These are phyloP conservation scores for Chloranthus sessilifolius DNA, from an alignment of 164 flowering plant species.

Conservation along the genomic window DNA sequence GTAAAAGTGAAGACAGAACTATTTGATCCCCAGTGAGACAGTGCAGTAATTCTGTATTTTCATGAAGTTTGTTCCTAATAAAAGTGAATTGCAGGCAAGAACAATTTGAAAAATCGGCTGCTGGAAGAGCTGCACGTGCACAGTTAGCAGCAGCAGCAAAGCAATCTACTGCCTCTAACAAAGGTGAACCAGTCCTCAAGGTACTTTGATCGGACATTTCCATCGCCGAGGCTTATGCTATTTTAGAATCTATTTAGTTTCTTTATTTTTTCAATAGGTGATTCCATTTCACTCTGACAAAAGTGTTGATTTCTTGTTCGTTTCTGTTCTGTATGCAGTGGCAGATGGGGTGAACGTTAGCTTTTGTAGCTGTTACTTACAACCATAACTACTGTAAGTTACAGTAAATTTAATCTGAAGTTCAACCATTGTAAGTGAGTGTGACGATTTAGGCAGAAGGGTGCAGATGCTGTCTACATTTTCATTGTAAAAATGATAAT, in stretches of 20 bases:
- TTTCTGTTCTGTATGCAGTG: slow-evolving; percentile 55
- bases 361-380: neutral
- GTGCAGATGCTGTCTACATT: too few relatives aligned
- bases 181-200: slow-evolving; percentile 81
- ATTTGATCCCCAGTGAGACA: too few relatives aligned
- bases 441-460: too few relatives aligned
- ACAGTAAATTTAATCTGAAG: too few relatives aligned
- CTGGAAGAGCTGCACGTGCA: slow-evolving; percentile 89
- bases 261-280: neutral
- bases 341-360: slow-evolving; percentile 55
- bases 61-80: too few relatives aligned
- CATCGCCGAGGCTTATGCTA: neutral
- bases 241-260: neutral
- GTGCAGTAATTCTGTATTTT: too few relatives aligned
- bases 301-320: slow-evolving; percentile 3
- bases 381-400: slow-evolving; percentile 3
- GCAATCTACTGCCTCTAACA: slow-evolving; percentile 49
- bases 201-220: slow-evolving; percentile 20
- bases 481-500: too few relatives aligned
- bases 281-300: neutral
- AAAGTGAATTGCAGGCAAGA: slow-evolving; percentile 83
- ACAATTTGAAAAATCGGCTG: slow-evolving; percentile 80
- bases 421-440: too few relatives aligned
- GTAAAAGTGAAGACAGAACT: too few relatives aligned
- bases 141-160: slow-evolving; percentile 62